These are phyloP conservation scores for Ascosphaera apis DNA, from an alignment of 2,329 filamentous ascomycete genomes.

Conservation along the genomic window DNA sequence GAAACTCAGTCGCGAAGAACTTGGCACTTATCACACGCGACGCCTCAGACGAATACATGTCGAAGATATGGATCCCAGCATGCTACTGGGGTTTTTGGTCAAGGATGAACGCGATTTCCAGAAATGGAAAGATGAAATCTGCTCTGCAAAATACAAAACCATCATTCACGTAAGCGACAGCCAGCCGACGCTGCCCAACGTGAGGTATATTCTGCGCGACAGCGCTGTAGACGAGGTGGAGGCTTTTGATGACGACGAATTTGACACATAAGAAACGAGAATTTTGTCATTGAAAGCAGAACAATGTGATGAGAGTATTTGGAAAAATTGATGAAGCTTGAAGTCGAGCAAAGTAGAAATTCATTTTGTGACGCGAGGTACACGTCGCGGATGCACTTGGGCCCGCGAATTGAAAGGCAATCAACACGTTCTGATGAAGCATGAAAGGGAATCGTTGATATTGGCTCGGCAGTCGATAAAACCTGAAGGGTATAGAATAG, in stretches of 20 bases:
- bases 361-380: no score
- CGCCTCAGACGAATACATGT: slow-evolving; percentile 63
- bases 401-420: no score
- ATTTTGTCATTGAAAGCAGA: no score
- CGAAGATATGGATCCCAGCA: slow-evolving; percentile 89
- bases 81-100: slow-evolving; percentile 88
- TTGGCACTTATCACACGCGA: slow-evolving; percentile 69
- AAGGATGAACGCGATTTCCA: slow-evolving; percentile 61
- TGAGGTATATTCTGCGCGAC: slow-evolving; percentile 34
- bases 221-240: slow-evolving; percentile 78
- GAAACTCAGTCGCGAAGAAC: slow-evolving; percentile 45
- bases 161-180: slow-evolving; percentile 65
- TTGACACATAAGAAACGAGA: neutral
- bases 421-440: no score
- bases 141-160: slow-evolving; percentile 34
- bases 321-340: no score
- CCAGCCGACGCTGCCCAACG: slow-evolving; percentile 32
- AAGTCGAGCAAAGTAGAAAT: no score
- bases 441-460: no score
- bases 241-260: slow-evolving; percentile 48
- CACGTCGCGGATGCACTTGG: no score
- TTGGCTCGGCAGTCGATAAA: no score
- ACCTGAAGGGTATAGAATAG: no score
- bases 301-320: no score
- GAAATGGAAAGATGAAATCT: slow-evolving; percentile 53